These are phyloP conservation scores for Echium plantagineum DNA, from an alignment of 257 asterid species.

Conservation along the genomic window DNA sequence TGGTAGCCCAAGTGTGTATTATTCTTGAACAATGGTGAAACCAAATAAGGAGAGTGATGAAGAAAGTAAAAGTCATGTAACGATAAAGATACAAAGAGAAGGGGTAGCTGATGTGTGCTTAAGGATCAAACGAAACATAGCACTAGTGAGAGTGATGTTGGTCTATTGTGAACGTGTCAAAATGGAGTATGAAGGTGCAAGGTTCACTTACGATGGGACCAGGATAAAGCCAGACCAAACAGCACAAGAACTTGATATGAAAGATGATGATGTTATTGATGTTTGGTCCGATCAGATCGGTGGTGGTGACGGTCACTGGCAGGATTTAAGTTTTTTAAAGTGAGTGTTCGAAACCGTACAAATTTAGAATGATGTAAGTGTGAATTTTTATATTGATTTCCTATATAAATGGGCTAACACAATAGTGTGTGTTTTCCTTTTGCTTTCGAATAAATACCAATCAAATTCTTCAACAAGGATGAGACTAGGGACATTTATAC, in stretches of 20 bases:
- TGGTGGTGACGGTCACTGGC: background rate
- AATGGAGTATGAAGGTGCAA: background rate
- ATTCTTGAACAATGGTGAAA: no score
- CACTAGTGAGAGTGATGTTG: background rate
- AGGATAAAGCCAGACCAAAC: constrained; percentile 1
- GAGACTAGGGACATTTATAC: no score
- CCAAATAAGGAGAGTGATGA: background rate
- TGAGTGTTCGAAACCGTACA: no score
- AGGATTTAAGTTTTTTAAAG: no score
- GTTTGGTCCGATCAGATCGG: constrained; percentile 3
- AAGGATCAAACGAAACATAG: background rate
- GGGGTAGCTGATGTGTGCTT: background rate
- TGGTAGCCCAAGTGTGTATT: background rate
- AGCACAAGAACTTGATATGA: background rate
- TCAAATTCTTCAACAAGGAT: no score
- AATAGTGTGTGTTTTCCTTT: no score
- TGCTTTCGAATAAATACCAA: no score
- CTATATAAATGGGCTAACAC: no score
- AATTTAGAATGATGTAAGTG: no score
- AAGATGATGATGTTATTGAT: constrained; percentile 10
- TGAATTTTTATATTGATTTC: no score
- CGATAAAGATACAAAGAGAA: constrained; percentile 2
- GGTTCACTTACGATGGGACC: constrained; percentile 8
- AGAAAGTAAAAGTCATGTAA: background rate
- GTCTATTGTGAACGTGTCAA: background rate